Evolutionary conservation across 352 stramenopile genomes (phyloP).

Genomic region (Pythium myriotylum): DNA sequence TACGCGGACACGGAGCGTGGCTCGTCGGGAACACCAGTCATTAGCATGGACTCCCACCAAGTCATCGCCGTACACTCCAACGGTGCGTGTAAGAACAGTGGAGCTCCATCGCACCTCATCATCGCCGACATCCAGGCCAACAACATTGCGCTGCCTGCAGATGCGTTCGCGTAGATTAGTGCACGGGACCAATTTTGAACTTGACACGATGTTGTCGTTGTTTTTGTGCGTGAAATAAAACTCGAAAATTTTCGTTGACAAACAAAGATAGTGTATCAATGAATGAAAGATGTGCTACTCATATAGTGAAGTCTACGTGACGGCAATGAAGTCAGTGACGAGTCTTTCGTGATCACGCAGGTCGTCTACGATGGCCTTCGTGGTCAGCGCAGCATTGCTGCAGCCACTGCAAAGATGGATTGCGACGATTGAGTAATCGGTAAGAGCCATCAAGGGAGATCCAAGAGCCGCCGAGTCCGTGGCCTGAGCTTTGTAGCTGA

Average conservation of each 20-base stretch:
- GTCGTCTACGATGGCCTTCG: slow-evolving; percentile 21
- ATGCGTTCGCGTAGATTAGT: slow-evolving; percentile 37
- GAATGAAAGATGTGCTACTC: not conserved
- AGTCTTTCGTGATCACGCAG: slow-evolving; percentile 6
- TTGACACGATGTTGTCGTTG: not conserved
- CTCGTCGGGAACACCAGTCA: slow-evolving; percentile 34
- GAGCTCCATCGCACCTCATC: slow-evolving; percentile 41
- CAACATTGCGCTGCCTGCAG: slow-evolving; percentile 32
- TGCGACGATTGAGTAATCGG: slow-evolving; percentile 22
- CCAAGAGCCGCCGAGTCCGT: slow-evolving; percentile 21
- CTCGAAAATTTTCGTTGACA: not conserved
- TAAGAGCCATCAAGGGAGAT: slow-evolving; percentile 26
- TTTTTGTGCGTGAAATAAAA: slow-evolving; percentile 5
- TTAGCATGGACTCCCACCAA: slow-evolving; percentile 25
- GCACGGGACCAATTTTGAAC: slow-evolving; percentile 1
- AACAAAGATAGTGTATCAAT: no score
- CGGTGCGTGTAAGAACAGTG: slow-evolving; percentile 36
- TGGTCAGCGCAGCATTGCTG: slow-evolving; percentile 12
- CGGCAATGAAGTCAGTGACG: slow-evolving; percentile 1
- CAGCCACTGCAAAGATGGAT: slow-evolving; percentile 29
- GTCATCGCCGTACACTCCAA: slow-evolving; percentile 40
- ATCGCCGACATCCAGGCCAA: slow-evolving; percentile 42
- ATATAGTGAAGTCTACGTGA: not conserved
- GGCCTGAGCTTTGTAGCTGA: not conserved
- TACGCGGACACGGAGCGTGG: slow-evolving; percentile 38